Conservation (phyloP, 2,329 filamentous ascomycete species). For the Pyrenochaeta sp. region DNA sequence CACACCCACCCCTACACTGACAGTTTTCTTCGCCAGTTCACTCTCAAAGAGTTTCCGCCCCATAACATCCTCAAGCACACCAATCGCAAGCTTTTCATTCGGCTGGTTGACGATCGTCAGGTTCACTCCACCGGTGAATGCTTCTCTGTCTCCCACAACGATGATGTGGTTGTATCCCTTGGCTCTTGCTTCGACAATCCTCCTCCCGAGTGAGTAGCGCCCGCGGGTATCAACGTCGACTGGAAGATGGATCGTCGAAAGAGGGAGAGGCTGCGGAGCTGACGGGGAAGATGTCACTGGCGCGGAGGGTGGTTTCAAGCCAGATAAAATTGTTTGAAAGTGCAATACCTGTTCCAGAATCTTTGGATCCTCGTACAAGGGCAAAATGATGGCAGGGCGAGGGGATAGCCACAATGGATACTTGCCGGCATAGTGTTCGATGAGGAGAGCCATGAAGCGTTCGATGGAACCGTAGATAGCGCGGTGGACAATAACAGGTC, state of each 20-base stretch:
- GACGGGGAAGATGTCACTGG: conserved; percentile 7
- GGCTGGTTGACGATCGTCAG: conserved; percentile 50
- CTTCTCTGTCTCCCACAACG: conserved; percentile 65
- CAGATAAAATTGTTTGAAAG: conserved; percentile 43
- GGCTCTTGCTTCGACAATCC: conserved; percentile 73
- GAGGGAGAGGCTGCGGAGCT: conserved; percentile 49
- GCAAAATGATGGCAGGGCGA: conserved; percentile 76
- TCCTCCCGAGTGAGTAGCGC: conserved; percentile 69
- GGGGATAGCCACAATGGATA: conserved; percentile 93
- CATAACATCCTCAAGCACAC: conserved; percentile 44
- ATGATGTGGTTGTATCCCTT: conserved; percentile 78
- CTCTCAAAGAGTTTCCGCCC: conserved; percentile 17
- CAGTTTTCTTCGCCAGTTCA: conserved; percentile 20
- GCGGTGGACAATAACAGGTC: conserved; percentile 82
- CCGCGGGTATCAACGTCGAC: conserved; percentile 74
- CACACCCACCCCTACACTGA: conserved; percentile 21
- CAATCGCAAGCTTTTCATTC: conserved; percentile 29
- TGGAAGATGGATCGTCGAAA: conserved; percentile 67
- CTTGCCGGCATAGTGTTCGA: conserved; percentile 77
- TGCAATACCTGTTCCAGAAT: conserved; percentile 60
- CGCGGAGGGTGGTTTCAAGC: conserved; percentile 26
- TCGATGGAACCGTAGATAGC: conserved; percentile 86
- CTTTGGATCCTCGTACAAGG: conserved; percentile 68
- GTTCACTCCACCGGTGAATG: conserved; percentile 30
- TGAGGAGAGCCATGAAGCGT: conserved; percentile 82